A percentile compares a stretch with the other conserved stretches of the same genome.
Evolutionary conservation across 306 rosid genomes (phyloP).

Genomic region (Betula pendula): DNA sequence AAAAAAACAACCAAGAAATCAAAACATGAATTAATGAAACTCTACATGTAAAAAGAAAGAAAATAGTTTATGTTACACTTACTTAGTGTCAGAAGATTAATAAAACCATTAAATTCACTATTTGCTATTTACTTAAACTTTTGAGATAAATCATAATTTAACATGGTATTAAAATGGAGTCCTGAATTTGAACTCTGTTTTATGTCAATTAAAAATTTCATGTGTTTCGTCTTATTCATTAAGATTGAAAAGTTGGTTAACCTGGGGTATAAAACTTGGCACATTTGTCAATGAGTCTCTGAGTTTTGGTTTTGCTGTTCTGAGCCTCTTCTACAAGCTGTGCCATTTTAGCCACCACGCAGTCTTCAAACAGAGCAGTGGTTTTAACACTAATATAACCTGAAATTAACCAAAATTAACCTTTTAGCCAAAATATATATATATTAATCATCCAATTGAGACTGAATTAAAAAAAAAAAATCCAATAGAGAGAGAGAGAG

Average conservation of each 20-base stretch:
- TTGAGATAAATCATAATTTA: too few species aligned
- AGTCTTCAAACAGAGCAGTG: conserved; percentile 80
- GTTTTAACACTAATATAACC: conserved; percentile 91
- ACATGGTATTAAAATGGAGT: too few species aligned
- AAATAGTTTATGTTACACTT: too few species aligned
- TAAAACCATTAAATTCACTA: too few species aligned
- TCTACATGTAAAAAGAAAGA: conserved; percentile 5
- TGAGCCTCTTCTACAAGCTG: conserved; percentile 97
- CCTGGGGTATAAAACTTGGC: conserved; percentile 92
- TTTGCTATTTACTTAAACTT: too few species aligned
- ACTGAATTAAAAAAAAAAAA: too few species aligned
- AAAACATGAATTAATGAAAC: conserved; percentile 14
- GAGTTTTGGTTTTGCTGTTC: conserved; percentile 74
- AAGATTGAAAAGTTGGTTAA: conserved; percentile 34
- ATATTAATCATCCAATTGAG: background rate
- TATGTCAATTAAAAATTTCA: too few species aligned
- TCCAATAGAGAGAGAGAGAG: background rate
- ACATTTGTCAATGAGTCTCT: conserved; percentile 79
- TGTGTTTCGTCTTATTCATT: too few species aligned
- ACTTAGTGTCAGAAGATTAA: too few species aligned
- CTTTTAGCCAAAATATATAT: background rate
- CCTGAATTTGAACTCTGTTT: too few species aligned
- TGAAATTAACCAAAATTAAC: conserved; percentile 32
- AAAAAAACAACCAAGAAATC: background rate
- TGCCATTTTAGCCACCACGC: conserved; percentile 93